These are phyloP conservation scores for Mycena alexandri DNA, from an alignment of 768 basidiomycete species.

Conservation along the genomic window DNA sequence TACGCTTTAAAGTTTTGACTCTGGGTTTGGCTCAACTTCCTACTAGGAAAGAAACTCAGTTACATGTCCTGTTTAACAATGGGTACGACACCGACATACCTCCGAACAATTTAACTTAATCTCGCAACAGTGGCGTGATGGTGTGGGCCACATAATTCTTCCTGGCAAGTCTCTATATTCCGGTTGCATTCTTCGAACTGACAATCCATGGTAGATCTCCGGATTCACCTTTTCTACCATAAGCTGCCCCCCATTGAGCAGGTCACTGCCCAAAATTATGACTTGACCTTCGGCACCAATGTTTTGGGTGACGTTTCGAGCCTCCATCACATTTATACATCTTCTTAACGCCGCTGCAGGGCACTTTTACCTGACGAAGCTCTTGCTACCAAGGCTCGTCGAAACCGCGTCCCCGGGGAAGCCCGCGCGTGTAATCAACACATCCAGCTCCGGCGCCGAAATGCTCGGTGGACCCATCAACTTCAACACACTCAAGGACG, in stretches of 20 bases:
- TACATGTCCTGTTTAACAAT: constrained; percentile 64
- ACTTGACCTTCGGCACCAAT: constrained; percentile 43
- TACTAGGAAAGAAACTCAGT: constrained; percentile 55
- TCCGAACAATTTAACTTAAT: no score
- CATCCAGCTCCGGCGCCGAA: constrained; percentile 37
- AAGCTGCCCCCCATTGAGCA: constrained; percentile 41
- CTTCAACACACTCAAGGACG: constrained; percentile 42
- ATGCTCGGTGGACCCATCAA: constrained; percentile 15
- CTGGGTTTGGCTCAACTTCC: neutral
- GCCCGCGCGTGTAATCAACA: constrained; percentile 57
- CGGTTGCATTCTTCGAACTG: neutral
- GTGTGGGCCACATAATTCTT: neutral
- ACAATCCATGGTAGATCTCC: neutral
- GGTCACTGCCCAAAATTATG: constrained; percentile 47
- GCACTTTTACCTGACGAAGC: constrained; percentile 69
- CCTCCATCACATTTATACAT: no score
- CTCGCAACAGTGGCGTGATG: constrained; percentile 43
- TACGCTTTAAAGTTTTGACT: constrained; percentile 22
- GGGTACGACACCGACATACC: constrained; percentile 47
- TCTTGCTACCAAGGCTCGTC: constrained; percentile 59
- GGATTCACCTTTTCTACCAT: neutral
- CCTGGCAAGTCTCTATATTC: neutral
- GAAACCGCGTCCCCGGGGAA: constrained; percentile 49
- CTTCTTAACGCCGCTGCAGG: constrained; percentile 48
- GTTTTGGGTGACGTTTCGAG: constrained; percentile 64